Evolutionary conservation across 192 early-diverging fungal species (phyloP).

Genomic region (Funneliformis mosseae): DNA sequence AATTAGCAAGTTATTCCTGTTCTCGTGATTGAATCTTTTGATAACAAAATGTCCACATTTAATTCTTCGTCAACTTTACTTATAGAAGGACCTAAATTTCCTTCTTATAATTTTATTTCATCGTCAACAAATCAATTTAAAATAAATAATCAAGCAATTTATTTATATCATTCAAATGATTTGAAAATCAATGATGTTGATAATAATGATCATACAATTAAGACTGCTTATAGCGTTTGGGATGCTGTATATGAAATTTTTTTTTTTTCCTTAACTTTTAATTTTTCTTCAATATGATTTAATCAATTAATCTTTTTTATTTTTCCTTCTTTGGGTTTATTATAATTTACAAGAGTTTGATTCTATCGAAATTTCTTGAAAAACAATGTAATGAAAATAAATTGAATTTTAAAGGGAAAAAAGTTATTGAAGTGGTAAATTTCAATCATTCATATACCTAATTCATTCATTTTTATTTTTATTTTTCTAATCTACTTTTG

Average conservation of each 20-base stretch:
- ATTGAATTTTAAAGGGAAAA: conserved; percentile 14
- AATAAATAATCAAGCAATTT: conserved; percentile 24
- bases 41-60: background rate
- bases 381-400: conserved; percentile 20
- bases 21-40: too few relatives aligned
- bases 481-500: background rate
- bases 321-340: background rate
- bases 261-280: background rate
- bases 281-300: background rate
- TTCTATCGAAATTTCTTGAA: conserved; percentile 31
- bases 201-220: conserved; percentile 21
- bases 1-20: too few relatives aligned
- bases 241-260: conserved; percentile 20
- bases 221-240: conserved; percentile 23
- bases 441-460: background rate
- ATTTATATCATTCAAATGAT: background rate
- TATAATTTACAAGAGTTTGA: conserved; percentile 11
- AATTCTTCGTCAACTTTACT: background rate
- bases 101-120: conserved; percentile 21
- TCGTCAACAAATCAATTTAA: background rate
- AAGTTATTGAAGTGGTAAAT: conserved; percentile 27
- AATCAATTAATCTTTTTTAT: background rate
- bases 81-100: conserved; percentile 27
- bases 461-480: background rate
- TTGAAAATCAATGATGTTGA: background rate